These are phyloP conservation scores for Saksenaea vasiformis DNA, from an alignment of 371 early-diverging fungal species.

Conservation along the genomic window DNA sequence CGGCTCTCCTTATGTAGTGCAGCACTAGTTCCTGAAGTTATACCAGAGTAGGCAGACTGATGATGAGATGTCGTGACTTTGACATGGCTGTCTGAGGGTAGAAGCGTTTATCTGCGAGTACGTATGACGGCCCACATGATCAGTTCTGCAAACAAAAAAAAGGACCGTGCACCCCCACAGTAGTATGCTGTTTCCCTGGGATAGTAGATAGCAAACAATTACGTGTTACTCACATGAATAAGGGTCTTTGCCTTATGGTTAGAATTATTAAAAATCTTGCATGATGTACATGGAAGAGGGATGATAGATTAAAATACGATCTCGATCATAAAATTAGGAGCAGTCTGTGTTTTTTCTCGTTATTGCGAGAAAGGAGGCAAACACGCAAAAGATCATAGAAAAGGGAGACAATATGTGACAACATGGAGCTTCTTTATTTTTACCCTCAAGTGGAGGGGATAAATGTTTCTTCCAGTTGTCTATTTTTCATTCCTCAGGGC, in stretches of 20 bases:
- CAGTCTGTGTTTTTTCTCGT: neutral
- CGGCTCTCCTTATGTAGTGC: too few relatives aligned
- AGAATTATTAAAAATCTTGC: slow-evolving; percentile 2
- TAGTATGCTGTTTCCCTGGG: too few relatives aligned
- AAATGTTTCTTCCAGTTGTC: slow-evolving; percentile 8
- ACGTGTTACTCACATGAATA: neutral
- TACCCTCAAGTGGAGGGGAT: slow-evolving; percentile 13
- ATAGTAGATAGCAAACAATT: too few relatives aligned
- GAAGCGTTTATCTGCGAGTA: too few relatives aligned
- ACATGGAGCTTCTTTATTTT: neutral
- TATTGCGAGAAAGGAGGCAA: neutral
- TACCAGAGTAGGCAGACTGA: too few relatives aligned
- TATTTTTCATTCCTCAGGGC: neutral
- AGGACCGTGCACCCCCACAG: too few relatives aligned
- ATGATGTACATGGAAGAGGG: slow-evolving; percentile 1
- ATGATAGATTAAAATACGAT: slow-evolving; percentile 2
- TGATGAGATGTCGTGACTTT: too few relatives aligned
- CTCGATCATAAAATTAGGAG: neutral
- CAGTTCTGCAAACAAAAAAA: too few relatives aligned
- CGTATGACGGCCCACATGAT: too few relatives aligned
- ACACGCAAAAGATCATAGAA: slow-evolving; percentile 14
- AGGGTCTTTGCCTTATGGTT: neutral
- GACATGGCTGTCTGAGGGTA: too few relatives aligned
- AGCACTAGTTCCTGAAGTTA: too few relatives aligned
- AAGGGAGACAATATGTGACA: slow-evolving; percentile 2